Percentiles rank a stretch among this genome's conserved stretches.
These are phyloP conservation scores for Aureobasidium sp. DNA, from an alignment of 2,329 filamentous ascomycete species.

Conservation along the genomic window DNA sequence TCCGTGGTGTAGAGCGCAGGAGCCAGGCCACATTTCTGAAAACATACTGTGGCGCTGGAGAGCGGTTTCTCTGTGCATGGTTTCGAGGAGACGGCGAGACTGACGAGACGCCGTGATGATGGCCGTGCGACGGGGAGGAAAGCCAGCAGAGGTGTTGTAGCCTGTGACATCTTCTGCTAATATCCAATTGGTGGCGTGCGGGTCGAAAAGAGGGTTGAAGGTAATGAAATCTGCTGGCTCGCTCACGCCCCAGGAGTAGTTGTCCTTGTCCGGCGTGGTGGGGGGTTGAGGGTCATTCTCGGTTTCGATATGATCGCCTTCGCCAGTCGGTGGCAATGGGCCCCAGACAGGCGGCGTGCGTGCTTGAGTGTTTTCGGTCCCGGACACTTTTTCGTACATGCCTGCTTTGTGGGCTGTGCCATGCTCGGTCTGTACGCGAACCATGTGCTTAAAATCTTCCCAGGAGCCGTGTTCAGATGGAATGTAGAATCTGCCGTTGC, in stretches of 20 bases:
- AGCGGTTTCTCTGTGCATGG: slow-evolving; percentile 70
- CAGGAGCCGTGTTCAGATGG: slow-evolving; percentile 61
- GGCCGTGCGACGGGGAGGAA: slow-evolving; percentile 59
- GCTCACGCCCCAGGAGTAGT: slow-evolving; percentile 56
- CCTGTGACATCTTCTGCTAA: slow-evolving; percentile 63
- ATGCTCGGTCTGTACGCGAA: slow-evolving; percentile 52
- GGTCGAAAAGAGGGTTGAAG: slow-evolving; percentile 68
- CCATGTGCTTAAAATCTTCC: slow-evolving; percentile 61
- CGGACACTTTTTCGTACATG: slow-evolving; percentile 31
- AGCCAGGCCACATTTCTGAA: slow-evolving; percentile 69
- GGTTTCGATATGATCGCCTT: slow-evolving; percentile 41
- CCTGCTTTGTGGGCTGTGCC: slow-evolving; percentile 39
- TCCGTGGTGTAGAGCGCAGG: slow-evolving; percentile 63
- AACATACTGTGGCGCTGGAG: slow-evolving; percentile 64
- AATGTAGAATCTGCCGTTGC: slow-evolving; percentile 68
- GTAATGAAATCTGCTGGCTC: slow-evolving; percentile 70
- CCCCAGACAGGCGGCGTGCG: slow-evolving; percentile 41
- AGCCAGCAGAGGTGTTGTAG: slow-evolving; percentile 47
- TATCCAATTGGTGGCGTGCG: slow-evolving; percentile 63
- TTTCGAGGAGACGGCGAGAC: slow-evolving; percentile 55
- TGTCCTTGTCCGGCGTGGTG: slow-evolving; percentile 45
- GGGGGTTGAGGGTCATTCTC: slow-evolving; percentile 47
- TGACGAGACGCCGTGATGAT: slow-evolving; percentile 66
- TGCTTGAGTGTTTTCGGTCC: slow-evolving; percentile 27
- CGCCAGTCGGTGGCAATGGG: slow-evolving; percentile 31